These are phyloP conservation scores for Lumnitzera littorea DNA, from an alignment of 345 rosid genomes.

Conservation along the genomic window DNA sequence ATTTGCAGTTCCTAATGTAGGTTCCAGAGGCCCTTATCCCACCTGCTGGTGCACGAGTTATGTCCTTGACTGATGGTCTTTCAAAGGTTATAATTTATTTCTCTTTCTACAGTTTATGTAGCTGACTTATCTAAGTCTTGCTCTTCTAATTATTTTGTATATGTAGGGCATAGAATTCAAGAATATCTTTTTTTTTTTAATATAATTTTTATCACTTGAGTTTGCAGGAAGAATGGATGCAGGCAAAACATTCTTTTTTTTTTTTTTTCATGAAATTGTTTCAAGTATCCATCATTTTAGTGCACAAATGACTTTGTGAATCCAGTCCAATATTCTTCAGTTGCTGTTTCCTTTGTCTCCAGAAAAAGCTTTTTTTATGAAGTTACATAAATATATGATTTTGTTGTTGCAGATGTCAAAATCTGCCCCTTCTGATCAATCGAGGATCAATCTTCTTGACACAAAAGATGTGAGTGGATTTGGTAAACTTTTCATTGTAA, in stretches of 20 bases:
- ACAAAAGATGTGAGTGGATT: slow-evolving; percentile 70
- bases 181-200: background rate
- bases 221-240: background rate
- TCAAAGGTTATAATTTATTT: slow-evolving; percentile 48
- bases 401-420: slow-evolving; percentile 77
- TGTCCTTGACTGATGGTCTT: slow-evolving; percentile 93
- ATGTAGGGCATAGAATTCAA: too few relatives aligned
- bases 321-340: too few relatives aligned
- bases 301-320: too few relatives aligned
- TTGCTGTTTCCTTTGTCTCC: too few relatives aligned
- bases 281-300: too few relatives aligned
- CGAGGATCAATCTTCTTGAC: slow-evolving; percentile 93
- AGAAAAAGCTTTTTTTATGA: background rate
- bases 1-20: slow-evolving; percentile 30
- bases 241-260: background rate
- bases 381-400: background rate
- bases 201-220: background rate
- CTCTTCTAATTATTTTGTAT: too few relatives aligned
- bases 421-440: slow-evolving; percentile 90
- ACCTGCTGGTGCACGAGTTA: slow-evolving; percentile 76
- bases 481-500: background rate
- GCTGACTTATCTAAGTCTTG: too few relatives aligned
- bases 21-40: slow-evolving; percentile 89
- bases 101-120: background rate
- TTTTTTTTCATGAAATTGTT: background rate